Conservation (phyloP, 2,329 filamentous ascomycete species). For the Clarireedia paspali region DNA sequence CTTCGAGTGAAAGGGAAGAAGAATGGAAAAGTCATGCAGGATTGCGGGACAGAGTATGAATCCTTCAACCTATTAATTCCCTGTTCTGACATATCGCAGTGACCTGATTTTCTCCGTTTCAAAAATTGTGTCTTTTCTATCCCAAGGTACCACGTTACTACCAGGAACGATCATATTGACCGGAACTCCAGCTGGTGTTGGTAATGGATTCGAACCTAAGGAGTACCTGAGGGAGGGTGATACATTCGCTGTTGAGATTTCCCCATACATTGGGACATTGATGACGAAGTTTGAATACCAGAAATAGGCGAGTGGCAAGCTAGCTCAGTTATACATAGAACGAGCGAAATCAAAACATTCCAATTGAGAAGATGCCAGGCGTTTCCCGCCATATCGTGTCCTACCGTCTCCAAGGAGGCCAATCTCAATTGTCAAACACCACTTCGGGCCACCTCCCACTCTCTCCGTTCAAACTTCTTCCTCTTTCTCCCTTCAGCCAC, state of each 20-base stretch:
- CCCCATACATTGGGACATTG: conserved; percentile 41
- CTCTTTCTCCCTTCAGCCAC: conserved; percentile 14
- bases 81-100: conserved; percentile 19
- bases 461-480: conserved; percentile 10
- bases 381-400: no score
- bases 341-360: not conserved
- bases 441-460: conserved; percentile 20
- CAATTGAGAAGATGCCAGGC: no score
- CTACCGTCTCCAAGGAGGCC: no score
- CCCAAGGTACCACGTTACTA: conserved; percentile 35
- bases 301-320: conserved; percentile 23
- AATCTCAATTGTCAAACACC: not conserved
- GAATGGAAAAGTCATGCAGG: conserved; percentile 41
- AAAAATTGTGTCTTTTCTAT: conserved; percentile 35
- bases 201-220: conserved; percentile 28
- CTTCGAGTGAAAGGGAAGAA: conserved; percentile 37
- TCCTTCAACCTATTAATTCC: not conserved
- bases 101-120: conserved; percentile 42
- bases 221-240: conserved; percentile 38
- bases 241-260: conserved; percentile 40
- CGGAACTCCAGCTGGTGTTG: conserved; percentile 36
- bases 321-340: not conserved
- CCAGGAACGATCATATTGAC: conserved; percentile 40
- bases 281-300: conserved; percentile 34
- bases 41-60: conserved; percentile 35